Evolutionary conservation across 176 grass and related monocot species (phyloP).

Genomic region (Eragrostis nindensis): DNA sequence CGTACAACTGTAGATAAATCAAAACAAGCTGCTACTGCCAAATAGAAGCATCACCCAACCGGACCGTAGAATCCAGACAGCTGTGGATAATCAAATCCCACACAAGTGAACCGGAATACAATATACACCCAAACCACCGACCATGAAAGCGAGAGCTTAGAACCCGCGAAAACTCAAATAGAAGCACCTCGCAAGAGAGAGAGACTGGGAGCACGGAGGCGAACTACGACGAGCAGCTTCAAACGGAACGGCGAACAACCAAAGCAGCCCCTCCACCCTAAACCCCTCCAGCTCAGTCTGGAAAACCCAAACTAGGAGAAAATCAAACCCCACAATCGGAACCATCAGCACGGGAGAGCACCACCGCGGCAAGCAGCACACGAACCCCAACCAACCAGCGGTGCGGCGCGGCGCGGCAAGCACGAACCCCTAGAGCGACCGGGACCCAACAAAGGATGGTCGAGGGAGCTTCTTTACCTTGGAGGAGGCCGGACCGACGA

Average conservation of each 20-base stretch:
- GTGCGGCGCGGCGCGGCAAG: background rate
- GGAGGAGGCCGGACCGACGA: background rate
- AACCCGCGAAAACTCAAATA: background rate
- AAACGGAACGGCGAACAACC: background rate
- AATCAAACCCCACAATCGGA: background rate
- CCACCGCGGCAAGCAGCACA: background rate
- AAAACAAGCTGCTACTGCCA: background rate
- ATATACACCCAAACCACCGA: background rate
- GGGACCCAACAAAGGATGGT: background rate
- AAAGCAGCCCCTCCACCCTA: background rate
- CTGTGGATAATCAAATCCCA: background rate
- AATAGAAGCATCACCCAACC: background rate
- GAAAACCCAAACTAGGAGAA: background rate
- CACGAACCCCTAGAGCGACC: slow-evolving; percentile 13
- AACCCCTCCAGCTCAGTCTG: slow-evolving; percentile 22
- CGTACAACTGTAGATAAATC: background rate
- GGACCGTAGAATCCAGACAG: background rate
- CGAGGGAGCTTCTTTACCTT: slow-evolving; percentile 8
- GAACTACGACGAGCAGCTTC: slow-evolving; percentile 3
- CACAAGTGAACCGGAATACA: background rate
- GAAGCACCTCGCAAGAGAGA: background rate
- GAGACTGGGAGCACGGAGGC: too few relatives aligned
- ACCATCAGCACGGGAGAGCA: too few relatives aligned
- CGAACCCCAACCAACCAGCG: background rate
- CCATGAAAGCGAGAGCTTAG: slow-evolving; percentile 16